Conservation (phyloP, 495 filamentous ascomycete genomes). For the Hypoxylon fragiforme region DNA sequence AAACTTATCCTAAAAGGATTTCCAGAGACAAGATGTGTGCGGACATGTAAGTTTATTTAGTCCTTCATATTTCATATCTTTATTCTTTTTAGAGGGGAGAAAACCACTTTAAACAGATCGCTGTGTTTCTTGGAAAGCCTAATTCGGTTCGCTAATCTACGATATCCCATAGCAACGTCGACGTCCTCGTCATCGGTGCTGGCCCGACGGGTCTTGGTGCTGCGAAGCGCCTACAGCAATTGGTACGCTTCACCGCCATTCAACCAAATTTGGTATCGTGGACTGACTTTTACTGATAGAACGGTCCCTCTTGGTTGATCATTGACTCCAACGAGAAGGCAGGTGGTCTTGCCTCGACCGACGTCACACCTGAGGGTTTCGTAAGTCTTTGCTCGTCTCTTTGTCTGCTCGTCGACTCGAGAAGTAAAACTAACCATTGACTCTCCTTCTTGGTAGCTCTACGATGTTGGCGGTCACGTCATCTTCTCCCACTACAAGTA, state of each 20-base stretch:
- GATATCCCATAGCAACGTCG: constrained; percentile 68
- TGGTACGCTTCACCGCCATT: constrained; percentile 62
- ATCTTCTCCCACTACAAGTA: constrained; percentile 99
- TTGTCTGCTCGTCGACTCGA: constrained; percentile 1
- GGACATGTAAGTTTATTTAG: constrained; percentile 38
- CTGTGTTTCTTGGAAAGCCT: constrained; percentile 15
- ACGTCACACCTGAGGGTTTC: constrained; percentile 95
- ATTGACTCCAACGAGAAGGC: constrained; percentile 91
- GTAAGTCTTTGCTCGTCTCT: constrained; percentile 63
- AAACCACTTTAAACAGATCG: too few species aligned
- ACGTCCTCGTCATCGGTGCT: constrained; percentile 97
- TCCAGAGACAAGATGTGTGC: constrained; percentile 37
- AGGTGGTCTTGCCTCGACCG: constrained; percentile 95
- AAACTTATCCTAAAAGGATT: constrained; percentile 12
- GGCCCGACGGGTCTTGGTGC: constrained; percentile 96
- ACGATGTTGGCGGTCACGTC: constrained; percentile 98
- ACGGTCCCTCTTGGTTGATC: constrained; percentile 93
- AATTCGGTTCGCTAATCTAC: constrained; percentile 34
- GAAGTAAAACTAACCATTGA: constrained; percentile 26
- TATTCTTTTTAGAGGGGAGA: too few species aligned
- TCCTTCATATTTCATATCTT: background rate
- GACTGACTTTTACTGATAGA: constrained; percentile 54
- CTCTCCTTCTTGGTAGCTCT: constrained; percentile 67
- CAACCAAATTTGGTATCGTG: constrained; percentile 4
- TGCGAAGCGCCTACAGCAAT: constrained; percentile 95